phyloP scores from a whole-genome alignment of 371 early-diverging fungal species.

The Mucor mucedo region DNA sequence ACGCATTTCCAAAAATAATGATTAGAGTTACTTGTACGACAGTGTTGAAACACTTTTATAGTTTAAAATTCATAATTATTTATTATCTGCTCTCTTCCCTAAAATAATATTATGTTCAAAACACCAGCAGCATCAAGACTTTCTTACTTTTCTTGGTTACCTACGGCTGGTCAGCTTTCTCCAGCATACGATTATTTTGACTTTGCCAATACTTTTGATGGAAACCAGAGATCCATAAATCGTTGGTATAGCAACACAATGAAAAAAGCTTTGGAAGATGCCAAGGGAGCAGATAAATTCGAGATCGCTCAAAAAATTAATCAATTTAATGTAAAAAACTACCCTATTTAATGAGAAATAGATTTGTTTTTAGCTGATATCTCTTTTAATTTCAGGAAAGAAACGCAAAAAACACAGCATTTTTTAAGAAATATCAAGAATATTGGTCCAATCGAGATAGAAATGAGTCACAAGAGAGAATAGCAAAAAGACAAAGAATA shows the following conservation, averaged over 20 bases:
- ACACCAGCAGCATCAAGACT: conserved; percentile 12
- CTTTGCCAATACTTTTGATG: conserved; percentile 19
- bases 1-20: no score
- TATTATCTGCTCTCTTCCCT: conserved; percentile 18
- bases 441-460: conserved; percentile 16
- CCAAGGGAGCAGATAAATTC: conserved; percentile 13
- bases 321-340: conserved; percentile 23
- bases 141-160: conserved; percentile 14
- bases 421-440: conserved; percentile 19
- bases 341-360: conserved; percentile 13
- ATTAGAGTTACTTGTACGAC: conserved; percentile 13
- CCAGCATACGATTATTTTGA: conserved; percentile 21
- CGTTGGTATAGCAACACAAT: conserved; percentile 13
- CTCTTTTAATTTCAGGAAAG: conserved; percentile 22
- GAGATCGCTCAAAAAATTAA: conserved; percentile 13
- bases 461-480: conserved; percentile 18
- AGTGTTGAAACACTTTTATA: conserved; percentile 12
- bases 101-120: conserved; percentile 17
- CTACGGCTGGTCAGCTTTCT: conserved; percentile 15
- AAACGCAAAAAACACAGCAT: conserved; percentile 15
- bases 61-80: conserved; percentile 11
- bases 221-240: conserved; percentile 16
- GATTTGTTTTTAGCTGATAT: conserved; percentile 14
- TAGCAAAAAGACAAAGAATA: conserved; percentile 21
- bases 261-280: conserved; percentile 15